These are phyloP conservation scores for Ustilago crameri DNA, from an alignment of 1,284 basidiomycete genomes.

Conservation along the genomic window DNA sequence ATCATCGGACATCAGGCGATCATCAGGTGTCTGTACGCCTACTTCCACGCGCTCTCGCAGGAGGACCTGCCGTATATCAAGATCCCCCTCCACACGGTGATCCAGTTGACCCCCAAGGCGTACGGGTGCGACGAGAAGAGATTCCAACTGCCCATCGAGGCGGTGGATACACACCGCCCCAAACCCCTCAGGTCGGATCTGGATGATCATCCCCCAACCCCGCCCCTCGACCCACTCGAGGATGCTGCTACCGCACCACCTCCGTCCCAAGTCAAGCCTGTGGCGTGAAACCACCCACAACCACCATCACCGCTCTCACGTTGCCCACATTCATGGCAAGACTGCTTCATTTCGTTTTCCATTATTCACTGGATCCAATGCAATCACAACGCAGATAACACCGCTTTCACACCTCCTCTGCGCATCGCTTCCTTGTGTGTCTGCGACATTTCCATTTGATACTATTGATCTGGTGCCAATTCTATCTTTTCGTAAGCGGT, in stretches of 20 bases:
- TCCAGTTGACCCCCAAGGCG: constrained; percentile 95
- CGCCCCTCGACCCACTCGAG: constrained; percentile 45
- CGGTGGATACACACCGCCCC: constrained; percentile 65
- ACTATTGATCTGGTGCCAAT: too few species aligned
- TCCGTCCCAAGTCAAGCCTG: constrained; percentile 37
- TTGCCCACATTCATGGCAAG: too few species aligned
- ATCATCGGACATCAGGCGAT: constrained; percentile 92
- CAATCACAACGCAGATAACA: too few species aligned
- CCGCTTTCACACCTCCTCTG: too few species aligned
- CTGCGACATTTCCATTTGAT: too few species aligned
- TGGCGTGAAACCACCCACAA: background rate
- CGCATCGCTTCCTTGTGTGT: too few species aligned
- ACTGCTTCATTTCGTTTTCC: too few species aligned
- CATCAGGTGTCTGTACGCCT: constrained; percentile 75
- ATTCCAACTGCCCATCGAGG: constrained; percentile 70
- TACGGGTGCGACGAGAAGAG: constrained; percentile 99
- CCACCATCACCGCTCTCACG: too few species aligned
- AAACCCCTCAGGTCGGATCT: constrained; percentile 46
- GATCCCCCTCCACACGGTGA: constrained; percentile 86
- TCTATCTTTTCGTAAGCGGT: too few species aligned
- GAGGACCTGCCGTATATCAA: constrained; percentile 97
- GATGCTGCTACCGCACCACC: constrained; percentile 42
- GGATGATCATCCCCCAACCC: constrained; percentile 43
- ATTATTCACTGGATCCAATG: too few species aligned
- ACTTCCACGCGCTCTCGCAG: constrained; percentile 91